These are phyloP conservation scores for Nannizziopsis barbatae DNA, from an alignment of 2,329 filamentous ascomycete genomes.

Conservation along the genomic window DNA sequence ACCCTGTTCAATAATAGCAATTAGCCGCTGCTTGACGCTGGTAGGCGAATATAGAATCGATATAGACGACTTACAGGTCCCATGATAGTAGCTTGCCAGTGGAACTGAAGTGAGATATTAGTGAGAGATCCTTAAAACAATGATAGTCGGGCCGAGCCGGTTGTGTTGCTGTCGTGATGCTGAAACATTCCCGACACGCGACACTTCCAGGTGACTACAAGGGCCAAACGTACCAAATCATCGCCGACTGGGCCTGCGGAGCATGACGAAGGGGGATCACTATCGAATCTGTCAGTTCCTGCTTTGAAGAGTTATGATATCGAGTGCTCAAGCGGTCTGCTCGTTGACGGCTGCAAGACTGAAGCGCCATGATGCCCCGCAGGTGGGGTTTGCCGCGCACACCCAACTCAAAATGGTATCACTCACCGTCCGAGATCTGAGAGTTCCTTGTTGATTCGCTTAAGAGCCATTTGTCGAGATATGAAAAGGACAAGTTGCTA, in stretches of 20 bases:
- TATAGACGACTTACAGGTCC: constrained; percentile 65
- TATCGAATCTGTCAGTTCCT: constrained; percentile 30
- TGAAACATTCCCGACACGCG: constrained; percentile 13
- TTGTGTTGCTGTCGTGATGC: constrained; percentile 9
- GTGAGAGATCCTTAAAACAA: not conserved
- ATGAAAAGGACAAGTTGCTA: constrained; percentile 10
- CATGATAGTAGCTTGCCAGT: constrained; percentile 99
- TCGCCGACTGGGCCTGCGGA: constrained; percentile 94
- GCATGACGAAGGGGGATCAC: constrained; percentile 97
- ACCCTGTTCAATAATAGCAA: constrained; percentile 43
- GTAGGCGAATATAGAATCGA: not conserved
- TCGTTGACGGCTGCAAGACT: not conserved
- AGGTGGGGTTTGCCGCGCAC: constrained; percentile 12
- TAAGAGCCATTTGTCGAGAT: constrained; percentile 37
- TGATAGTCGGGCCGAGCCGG: not conserved
- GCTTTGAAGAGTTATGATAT: not conserved
- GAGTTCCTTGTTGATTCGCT: constrained; percentile 46
- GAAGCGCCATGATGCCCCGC: constrained; percentile 9
- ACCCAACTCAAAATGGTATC: constrained; percentile 12
- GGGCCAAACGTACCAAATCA: constrained; percentile 66
- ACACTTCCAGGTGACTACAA: constrained; percentile 14
- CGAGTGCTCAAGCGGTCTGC: not conserved
- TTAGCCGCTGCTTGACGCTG: constrained; percentile 5
- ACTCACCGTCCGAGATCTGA: constrained; percentile 43
- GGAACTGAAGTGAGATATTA: constrained; percentile 54